Evolutionary conservation across 228 moss, liverwort and hornwort genomes (phyloP), one percentile per base, ranked within the genome.

Genomic region (Sphagnum fallax): DNA sequence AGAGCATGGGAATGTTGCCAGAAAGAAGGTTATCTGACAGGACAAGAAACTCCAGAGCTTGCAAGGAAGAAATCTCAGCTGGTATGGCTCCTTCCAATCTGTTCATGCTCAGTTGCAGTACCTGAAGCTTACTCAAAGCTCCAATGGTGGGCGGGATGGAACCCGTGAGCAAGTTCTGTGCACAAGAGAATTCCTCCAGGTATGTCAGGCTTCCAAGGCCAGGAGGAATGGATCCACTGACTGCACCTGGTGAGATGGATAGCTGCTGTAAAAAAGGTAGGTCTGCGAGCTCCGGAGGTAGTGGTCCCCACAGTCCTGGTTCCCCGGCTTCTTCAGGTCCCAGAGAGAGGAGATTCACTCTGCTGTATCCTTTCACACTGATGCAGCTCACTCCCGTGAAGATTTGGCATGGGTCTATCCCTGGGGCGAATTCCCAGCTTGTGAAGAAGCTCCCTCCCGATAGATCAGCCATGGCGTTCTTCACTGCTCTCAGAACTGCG

Each of bases 371-470:
- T 15, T 69, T 75, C 15, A 80, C 47, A 10, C 51, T 52, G 6
- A 60, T 14, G 50, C 86, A 86, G 0, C 80, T 75, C 0, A 86
- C 0, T 0, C 86, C 86, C 4, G 71, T 52, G 60, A 86, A 86
- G n/a, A 67, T 51, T 58, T 58, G 71, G 70, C 86, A 86, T 0
- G 86, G 86, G 67, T 86, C 80, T 57, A 77, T 62, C 5, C 14
- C 13, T 2, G 76, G 74, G 7, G 78, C 72, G 60, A 86, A 86
- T 0, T 61, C 52, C 86, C 86, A 86, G 0, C 67, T 32, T 10
- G 75, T 48, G 82, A 86, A 86, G 75, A 86, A 86, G 0, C 32
- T 61, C 0, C 78, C 83, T 1, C 83, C 86, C 0, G 80, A 80
- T 3, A 86, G 52, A 55, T 86, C 86, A 51, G 67, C 49, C 75